Evolutionary conservation across 2,329 filamentous ascomycete species (phyloP).

Genomic region (Saccharata proteae): DNA sequence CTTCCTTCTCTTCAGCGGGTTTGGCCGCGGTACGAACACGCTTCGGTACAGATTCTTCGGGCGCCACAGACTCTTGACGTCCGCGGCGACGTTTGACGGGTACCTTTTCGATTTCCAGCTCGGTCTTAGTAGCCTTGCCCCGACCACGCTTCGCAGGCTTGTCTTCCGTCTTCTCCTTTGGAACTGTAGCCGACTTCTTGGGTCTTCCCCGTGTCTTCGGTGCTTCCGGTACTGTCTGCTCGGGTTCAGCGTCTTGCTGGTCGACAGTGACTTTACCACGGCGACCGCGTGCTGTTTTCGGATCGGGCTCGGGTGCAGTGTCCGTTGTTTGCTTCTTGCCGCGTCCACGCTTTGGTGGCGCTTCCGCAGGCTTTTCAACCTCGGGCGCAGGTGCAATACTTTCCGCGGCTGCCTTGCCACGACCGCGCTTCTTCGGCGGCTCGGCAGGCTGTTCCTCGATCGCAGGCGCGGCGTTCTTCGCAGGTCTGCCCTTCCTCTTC

Average conservation of each 20-base stretch:
- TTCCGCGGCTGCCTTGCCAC: slow-evolving; percentile 3
- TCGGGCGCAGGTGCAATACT: background rate
- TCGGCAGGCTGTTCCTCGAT: slow-evolving; percentile 6
- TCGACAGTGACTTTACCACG: slow-evolving; percentile 2
- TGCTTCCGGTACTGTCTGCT: slow-evolving; percentile 10
- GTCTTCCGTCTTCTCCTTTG: background rate
- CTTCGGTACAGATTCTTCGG: background rate
- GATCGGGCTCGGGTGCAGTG: background rate
- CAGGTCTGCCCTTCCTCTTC: slow-evolving; percentile 20
- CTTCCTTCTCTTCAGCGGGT: background rate
- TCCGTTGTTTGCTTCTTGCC: slow-evolving; percentile 2
- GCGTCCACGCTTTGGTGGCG: slow-evolving; percentile 1
- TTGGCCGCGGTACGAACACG: background rate
- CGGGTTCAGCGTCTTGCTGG: slow-evolving; percentile 9
- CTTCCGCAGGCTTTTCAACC: slow-evolving; percentile 2
- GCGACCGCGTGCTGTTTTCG: background rate
- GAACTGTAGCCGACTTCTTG: slow-evolving; percentile 4
- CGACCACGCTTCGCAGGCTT: no score
- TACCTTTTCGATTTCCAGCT: background rate
- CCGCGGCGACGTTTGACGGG: background rate
- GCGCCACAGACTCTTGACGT: background rate
- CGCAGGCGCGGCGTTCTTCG: slow-evolving; percentile 9
- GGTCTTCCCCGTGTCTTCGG: slow-evolving; percentile 18
- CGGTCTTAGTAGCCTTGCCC: slow-evolving; percentile 1
- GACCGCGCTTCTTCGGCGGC: slow-evolving; percentile 9